These are phyloP conservation scores for Gamarada debralockiae DNA, from an alignment of 495 filamentous ascomycete species.

Conservation along the genomic window DNA sequence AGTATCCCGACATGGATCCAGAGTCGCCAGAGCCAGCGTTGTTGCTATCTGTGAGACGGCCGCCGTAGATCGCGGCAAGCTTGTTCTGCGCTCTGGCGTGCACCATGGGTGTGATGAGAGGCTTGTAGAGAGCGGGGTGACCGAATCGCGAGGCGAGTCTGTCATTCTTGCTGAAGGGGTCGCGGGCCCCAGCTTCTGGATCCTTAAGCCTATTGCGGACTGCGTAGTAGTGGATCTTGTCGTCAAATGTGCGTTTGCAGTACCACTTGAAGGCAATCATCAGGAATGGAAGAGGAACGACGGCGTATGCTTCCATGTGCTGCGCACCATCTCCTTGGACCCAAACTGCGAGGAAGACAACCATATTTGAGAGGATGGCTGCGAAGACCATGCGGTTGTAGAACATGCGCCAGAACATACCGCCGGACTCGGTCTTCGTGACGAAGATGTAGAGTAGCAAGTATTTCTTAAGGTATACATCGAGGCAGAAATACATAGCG, in stretches of 20 bases:
- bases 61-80: constrained; percentile 75
- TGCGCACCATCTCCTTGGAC: constrained; percentile 43
- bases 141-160: constrained; percentile 80
- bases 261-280: constrained; percentile 84
- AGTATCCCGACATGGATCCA: constrained; percentile 60
- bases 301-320: constrained; percentile 56
- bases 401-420: constrained; percentile 85
- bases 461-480: constrained; percentile 93
- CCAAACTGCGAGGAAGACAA: constrained; percentile 72
- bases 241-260: constrained; percentile 73
- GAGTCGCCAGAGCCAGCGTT: constrained; percentile 51
- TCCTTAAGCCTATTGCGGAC: constrained; percentile 53
- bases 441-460: constrained; percentile 89
- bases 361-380: constrained; percentile 70
- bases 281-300: constrained; percentile 76
- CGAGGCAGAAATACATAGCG: constrained; percentile 84
- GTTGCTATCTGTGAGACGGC: constrained; percentile 60
- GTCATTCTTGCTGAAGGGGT: constrained; percentile 45
- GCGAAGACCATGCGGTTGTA: constrained; percentile 92
- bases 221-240: constrained; percentile 68
- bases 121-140: constrained; percentile 85
- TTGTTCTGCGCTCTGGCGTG: constrained; percentile 82
- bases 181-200: constrained; percentile 42
- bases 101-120: constrained; percentile 93
- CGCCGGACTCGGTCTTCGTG: constrained; percentile 93